Conservation (phyloP, 371 early-diverging fungal genomes). For the Circinella umbellata region DNA sequence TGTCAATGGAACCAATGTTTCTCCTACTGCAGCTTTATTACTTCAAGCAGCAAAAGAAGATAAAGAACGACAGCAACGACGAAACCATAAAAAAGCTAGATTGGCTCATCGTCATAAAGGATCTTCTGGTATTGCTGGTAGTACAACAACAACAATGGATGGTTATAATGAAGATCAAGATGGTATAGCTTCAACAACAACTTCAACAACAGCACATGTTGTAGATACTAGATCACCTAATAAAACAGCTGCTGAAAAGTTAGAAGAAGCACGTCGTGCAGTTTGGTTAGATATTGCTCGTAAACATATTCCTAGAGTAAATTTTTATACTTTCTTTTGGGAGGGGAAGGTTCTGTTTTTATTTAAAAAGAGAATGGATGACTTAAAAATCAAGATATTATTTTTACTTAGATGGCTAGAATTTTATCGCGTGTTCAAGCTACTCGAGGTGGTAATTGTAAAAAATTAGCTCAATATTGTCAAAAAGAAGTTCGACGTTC, state of each 20-base stretch:
- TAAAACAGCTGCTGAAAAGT: conserved; percentile 17
- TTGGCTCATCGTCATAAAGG: conserved; percentile 10
- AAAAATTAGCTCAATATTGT: conserved; percentile 63
- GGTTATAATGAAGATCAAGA: too few species aligned
- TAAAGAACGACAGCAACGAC: conserved; percentile 32
- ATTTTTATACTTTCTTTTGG: background rate
- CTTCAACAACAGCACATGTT: background rate
- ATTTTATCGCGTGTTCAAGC: conserved; percentile 59
- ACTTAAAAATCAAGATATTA: background rate
- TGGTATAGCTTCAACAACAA: too few species aligned
- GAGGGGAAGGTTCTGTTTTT: too few species aligned
- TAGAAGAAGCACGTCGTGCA: conserved; percentile 38
- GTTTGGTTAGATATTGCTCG: conserved; percentile 54
- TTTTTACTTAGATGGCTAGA: conserved; percentile 50
- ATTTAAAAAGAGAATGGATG: too few species aligned
- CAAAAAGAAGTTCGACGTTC: conserved; percentile 61
- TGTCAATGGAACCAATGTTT: conserved; percentile 9
- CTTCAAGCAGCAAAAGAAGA: conserved; percentile 32
- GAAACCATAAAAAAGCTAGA: conserved; percentile 15
- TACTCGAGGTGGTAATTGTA: conserved; percentile 61
- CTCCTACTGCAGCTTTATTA: conserved; percentile 16
- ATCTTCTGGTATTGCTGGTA: conserved; percentile 3
- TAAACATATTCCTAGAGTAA: conserved; percentile 52
- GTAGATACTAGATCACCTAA: background rate
- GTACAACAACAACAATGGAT: background rate